Evolutionary conservation across 2,329 filamentous ascomycete species (phyloP).

Genomic region (Tympanopsis confertula): DNA sequence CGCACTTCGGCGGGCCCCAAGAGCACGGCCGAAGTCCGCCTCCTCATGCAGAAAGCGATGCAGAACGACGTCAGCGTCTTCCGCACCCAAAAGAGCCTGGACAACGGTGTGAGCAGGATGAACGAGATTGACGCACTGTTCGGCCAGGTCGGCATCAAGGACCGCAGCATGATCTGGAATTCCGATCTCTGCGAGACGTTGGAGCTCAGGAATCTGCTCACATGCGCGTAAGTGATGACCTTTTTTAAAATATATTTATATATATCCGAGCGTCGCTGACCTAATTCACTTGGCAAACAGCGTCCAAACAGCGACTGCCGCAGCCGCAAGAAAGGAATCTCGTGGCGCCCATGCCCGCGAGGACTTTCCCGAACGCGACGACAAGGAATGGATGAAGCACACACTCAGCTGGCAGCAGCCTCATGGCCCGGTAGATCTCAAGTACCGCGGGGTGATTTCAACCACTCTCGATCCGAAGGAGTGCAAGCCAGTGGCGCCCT

Average conservation of each 20-base stretch:
- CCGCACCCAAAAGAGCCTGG: conserved; percentile 23
- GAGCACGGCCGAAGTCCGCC: conserved; percentile 21
- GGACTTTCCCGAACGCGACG: conserved; percentile 28
- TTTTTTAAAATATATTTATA: conserved; percentile 4
- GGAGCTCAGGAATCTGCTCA: conserved; percentile 30
- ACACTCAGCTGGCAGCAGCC: conserved; percentile 28
- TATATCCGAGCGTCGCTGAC: background rate
- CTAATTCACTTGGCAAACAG: conserved; percentile 23
- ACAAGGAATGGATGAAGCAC: conserved; percentile 31
- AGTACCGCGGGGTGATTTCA: conserved; percentile 26
- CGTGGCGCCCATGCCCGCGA: conserved; percentile 32
- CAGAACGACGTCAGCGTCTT: conserved; percentile 31
- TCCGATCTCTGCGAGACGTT: conserved; percentile 32
- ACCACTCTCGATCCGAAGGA: conserved; percentile 29
- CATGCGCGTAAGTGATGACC: conserved; percentile 41
- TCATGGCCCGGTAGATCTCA: conserved; percentile 23
- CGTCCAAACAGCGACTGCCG: conserved; percentile 29
- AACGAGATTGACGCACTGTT: conserved; percentile 21
- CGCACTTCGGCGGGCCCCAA: conserved; percentile 21
- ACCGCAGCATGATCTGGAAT: conserved; percentile 35
- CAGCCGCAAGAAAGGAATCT: conserved; percentile 27
- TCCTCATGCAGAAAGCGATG: conserved; percentile 31
- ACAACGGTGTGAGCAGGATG: conserved; percentile 17
- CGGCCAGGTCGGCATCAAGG: conserved; percentile 19
- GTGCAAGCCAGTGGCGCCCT: conserved; percentile 15